Percentiles rank a stretch among this genome's conserved stretches.
These are phyloP conservation scores for Ziziphus jujuba DNA, from an alignment of 306 rosid genomes.

Conservation along the genomic window DNA sequence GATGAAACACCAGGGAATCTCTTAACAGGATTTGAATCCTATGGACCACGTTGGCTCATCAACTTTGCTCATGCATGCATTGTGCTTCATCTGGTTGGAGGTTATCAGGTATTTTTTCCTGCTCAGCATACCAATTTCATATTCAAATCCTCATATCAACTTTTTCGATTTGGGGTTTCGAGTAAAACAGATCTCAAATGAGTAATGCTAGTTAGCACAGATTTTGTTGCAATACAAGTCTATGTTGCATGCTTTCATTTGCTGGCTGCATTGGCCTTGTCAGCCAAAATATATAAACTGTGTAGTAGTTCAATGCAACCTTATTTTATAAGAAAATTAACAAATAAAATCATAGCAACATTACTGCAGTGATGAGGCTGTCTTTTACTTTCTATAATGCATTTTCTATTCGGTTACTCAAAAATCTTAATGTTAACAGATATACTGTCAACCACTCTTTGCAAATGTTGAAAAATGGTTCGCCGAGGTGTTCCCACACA, in stretches of 20 bases:
- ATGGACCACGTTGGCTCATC: constrained; percentile 58
- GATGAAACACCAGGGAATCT: constrained; percentile 66
- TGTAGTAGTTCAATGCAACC: no score
- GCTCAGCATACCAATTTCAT: background rate
- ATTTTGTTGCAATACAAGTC: no score
- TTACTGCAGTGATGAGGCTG: no score
- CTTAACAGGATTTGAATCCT: constrained; percentile 53
- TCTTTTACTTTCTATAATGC: no score
- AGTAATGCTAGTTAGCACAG: no score
- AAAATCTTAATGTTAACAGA: constrained; percentile 37
- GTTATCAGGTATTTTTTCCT: constrained; percentile 56
- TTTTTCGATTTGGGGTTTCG: no score
- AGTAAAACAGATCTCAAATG: background rate
- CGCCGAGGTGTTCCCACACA: constrained; percentile 33
- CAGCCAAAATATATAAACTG: no score
- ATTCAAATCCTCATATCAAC: background rate
- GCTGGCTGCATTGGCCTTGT: no score
- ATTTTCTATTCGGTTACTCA: no score
- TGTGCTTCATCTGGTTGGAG: constrained; percentile 75
- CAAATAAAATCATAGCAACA: no score
- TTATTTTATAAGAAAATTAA: no score
- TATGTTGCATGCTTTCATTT: no score
- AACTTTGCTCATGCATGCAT: constrained; percentile 69
- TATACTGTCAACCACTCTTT: constrained; percentile 69
- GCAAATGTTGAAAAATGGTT: constrained; percentile 60